A percentile compares a stretch with the other conserved stretches of the same genome.
phyloP scores from a whole-genome alignment of 1,284 basidiomycete genomes.

The Microbotryum silenes-acaulis region DNA sequence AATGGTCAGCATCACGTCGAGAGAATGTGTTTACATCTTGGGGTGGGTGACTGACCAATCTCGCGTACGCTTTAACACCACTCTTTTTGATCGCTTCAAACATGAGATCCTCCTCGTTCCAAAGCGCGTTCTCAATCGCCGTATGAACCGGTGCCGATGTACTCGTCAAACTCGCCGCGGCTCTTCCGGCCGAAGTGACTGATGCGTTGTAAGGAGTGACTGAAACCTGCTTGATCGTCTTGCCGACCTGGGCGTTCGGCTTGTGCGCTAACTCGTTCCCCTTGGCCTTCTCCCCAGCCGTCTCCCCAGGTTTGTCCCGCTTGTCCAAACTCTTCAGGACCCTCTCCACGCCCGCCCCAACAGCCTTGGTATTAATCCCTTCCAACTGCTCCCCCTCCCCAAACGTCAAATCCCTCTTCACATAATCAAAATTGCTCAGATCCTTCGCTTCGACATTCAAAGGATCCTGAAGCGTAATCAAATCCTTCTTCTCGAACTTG shows the following conservation, averaged over 20 bases:
- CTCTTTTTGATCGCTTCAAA: conserved; percentile 49
- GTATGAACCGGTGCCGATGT: conserved; percentile 78
- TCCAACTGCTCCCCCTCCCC: conserved; percentile 2
- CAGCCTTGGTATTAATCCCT: background rate
- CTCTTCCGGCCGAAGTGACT: conserved; percentile 78
- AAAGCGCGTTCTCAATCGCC: conserved; percentile 68
- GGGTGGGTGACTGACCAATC: conserved; percentile 15
- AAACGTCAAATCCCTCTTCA: conserved; percentile 38
- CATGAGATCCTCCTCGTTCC: conserved; percentile 88
- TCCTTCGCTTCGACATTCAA: conserved; percentile 38
- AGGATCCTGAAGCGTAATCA: conserved; percentile 59
- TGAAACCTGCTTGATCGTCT: background rate
- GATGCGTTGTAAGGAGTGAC: conserved; percentile 68
- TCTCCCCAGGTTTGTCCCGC: no score
- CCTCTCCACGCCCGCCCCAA: background rate
- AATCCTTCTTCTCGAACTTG: conserved; percentile 73
- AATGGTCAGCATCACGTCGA: no score
- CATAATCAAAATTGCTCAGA: conserved; percentile 36
- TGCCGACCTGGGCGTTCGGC: background rate
- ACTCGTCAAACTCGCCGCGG: conserved; percentile 87
- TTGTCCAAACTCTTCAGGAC: background rate
- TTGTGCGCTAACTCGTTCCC: background rate
- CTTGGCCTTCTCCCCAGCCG: background rate
- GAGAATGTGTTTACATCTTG: conserved; percentile 3
- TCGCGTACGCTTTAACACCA: conserved; percentile 23